Evolutionary conservation across 2,329 filamentous ascomycete species (phyloP).

Genomic region (Lachnellula willkommii): DNA sequence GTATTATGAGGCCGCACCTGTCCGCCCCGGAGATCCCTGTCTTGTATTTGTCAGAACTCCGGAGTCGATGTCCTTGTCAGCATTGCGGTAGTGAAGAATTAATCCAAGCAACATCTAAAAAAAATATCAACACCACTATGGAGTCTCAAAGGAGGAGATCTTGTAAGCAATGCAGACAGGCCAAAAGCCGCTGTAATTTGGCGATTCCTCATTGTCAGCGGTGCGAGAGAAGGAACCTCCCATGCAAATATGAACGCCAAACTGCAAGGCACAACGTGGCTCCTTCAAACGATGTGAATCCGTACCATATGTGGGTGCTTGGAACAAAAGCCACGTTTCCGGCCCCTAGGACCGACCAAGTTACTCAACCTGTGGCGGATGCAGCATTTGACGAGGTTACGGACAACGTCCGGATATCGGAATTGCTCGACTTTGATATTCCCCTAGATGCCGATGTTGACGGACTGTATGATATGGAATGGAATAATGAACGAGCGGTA

Average conservation of each 20-base stretch:
- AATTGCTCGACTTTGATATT: conserved; percentile 5
- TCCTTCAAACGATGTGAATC: neutral
- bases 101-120: too few relatives aligned
- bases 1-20: neutral
- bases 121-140: conserved; percentile 2
- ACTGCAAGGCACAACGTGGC: neutral
- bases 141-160: conserved; percentile 12
- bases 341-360: neutral
- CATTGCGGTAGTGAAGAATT: too few relatives aligned
- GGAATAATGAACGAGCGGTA: neutral
- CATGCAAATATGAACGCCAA: conserved; percentile 12
- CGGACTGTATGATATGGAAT: neutral
- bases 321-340: neutral
- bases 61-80: neutral
- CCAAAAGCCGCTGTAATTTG: conserved; percentile 16
- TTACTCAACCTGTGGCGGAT: neutral
- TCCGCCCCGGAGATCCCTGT: neutral
- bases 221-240: conserved; percentile 6
- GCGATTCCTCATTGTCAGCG: conserved; percentile 10
- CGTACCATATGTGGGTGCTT: conserved; percentile 5
- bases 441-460: neutral
- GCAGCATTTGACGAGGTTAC: neutral
- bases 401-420: neutral
- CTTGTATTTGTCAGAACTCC: neutral
- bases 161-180: conserved; percentile 9